Evolutionary conservation across 2,329 filamentous ascomycete species (phyloP).

Genomic region (Alternaria triticimaculans): DNA sequence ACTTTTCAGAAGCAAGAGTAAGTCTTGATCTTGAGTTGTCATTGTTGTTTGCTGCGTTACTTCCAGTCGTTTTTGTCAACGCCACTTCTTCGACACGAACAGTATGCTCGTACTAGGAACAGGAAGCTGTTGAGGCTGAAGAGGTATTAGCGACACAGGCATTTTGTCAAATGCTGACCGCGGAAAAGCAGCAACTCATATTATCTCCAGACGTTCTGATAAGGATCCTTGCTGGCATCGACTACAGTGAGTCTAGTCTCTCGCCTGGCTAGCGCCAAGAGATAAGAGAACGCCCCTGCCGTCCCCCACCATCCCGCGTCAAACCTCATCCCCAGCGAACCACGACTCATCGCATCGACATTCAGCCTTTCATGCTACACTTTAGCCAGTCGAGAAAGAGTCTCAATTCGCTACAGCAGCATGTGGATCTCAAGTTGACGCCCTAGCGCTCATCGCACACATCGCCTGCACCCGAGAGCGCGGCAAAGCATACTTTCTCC

Average conservation of each 20-base stretch:
- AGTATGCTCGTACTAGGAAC: constrained; percentile 1
- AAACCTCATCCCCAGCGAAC: constrained; percentile 23
- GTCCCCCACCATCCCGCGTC: constrained; percentile 43
- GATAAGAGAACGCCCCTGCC: constrained; percentile 45
- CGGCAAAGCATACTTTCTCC: constrained; percentile 25
- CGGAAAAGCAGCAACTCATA: constrained; percentile 40
- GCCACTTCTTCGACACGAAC: constrained; percentile 9
- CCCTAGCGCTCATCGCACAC: constrained; percentile 28
- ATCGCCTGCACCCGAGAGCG: constrained; percentile 8
- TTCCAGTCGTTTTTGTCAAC: constrained; percentile 3
- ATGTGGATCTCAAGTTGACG: constrained; percentile 14
- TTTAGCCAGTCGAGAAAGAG: constrained; percentile 11
- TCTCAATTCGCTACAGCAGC: constrained; percentile 12
- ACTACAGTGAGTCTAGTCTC: constrained; percentile 25
- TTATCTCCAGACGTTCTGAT: constrained; percentile 38
- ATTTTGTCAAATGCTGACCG: constrained; percentile 35
- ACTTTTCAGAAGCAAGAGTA: not conserved
- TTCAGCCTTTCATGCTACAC: constrained; percentile 18
- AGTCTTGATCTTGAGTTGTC: not conserved
- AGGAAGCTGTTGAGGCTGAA: not conserved
- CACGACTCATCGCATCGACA: constrained; percentile 20
- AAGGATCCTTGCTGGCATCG: constrained; percentile 33
- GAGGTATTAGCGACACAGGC: constrained; percentile 24
- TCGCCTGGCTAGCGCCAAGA: constrained; percentile 36
- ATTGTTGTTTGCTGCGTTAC: not conserved